Percentiles rank a stretch among this genome's conserved stretches.
Conservation (phyloP, 1,284 basidiomycete genomes). For the Filobasidium uniguttulatum region DNA sequence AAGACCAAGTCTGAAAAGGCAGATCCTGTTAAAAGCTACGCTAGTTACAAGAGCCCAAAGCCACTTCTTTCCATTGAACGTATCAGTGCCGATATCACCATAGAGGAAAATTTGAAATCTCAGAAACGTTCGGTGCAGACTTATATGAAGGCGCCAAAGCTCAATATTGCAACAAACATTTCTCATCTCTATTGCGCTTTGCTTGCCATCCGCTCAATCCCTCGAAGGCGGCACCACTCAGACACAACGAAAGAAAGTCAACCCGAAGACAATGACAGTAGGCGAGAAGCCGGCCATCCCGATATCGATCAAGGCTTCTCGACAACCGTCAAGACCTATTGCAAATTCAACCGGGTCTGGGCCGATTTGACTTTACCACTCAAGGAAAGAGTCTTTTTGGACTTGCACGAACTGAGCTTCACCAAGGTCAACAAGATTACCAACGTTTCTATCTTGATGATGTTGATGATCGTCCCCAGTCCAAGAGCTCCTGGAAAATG, state of each 20-base stretch:
- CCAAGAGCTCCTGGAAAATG: slow-evolving; percentile 42
- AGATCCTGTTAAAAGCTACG: slow-evolving; percentile 23
- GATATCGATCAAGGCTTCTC: neutral
- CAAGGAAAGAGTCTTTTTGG: slow-evolving; percentile 3
- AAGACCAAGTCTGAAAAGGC: no score
- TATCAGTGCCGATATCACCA: slow-evolving; percentile 21
- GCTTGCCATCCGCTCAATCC: slow-evolving; percentile 49
- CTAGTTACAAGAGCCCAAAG: slow-evolving; percentile 29
- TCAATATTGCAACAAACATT: slow-evolving; percentile 46
- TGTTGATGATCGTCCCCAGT: slow-evolving; percentile 40
- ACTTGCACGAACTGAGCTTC: neutral
- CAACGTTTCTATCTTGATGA: slow-evolving; percentile 27
- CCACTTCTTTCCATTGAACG: slow-evolving; percentile 31
- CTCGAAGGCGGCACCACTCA: slow-evolving; percentile 5
- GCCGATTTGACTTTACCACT: neutral
- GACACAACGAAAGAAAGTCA: neutral
- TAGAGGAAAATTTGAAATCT: slow-evolving; percentile 13
- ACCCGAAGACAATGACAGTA: neutral
- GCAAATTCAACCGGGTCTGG: neutral
- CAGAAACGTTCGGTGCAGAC: neutral
- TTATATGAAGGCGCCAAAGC: neutral
- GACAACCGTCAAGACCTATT: neutral
- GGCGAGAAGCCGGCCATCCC: no score
- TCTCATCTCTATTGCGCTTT: slow-evolving; percentile 61
- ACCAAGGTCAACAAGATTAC: neutral